phyloP scores from a whole-genome alignment of 768 basidiomycete species.

The Mycena leptocephala region DNA sequence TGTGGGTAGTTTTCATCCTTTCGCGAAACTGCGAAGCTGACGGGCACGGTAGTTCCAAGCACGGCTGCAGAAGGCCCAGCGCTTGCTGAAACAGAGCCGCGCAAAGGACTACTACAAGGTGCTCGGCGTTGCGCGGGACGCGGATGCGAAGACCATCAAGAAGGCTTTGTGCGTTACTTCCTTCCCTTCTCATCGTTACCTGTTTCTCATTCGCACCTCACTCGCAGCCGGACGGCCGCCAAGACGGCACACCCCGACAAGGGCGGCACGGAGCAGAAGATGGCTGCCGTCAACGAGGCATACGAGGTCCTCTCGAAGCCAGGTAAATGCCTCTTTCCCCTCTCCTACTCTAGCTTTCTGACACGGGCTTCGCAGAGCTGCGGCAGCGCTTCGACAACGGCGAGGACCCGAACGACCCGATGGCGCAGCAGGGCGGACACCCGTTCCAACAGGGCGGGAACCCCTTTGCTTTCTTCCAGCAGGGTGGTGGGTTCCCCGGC shows the following conservation, averaged over 20 bases:
- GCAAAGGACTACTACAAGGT: conserved; percentile 99
- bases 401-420: conserved; percentile 96
- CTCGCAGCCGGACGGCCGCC: conserved; percentile 83
- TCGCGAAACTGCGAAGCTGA: background rate
- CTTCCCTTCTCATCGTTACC: background rate
- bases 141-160: conserved; percentile 93
- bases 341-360: background rate
- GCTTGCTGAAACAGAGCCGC: conserved; percentile 89
- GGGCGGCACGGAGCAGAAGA: conserved; percentile 93
- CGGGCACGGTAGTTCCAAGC: conserved; percentile 5
- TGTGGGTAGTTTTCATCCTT: conserved; percentile 57
- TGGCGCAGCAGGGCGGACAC: conserved; percentile 70
- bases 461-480: conserved; percentile 90
- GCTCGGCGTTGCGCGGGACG: conserved; percentile 89
- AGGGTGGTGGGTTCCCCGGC: conserved; percentile 57
- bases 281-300: conserved; percentile 96
- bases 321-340: conserved; percentile 56
- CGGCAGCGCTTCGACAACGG: conserved; percentile 92
- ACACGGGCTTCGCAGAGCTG: conserved; percentile 70
- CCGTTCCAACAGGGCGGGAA: conserved; percentile 64
- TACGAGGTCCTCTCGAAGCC: conserved; percentile 93
- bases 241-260: conserved; percentile 95
- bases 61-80: conserved; percentile 87
- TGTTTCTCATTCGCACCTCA: background rate
- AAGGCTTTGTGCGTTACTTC: conserved; percentile 87